These are phyloP conservation scores for Phytophthora rubi DNA, from an alignment of 352 stramenopile species.

Conservation along the genomic window DNA sequence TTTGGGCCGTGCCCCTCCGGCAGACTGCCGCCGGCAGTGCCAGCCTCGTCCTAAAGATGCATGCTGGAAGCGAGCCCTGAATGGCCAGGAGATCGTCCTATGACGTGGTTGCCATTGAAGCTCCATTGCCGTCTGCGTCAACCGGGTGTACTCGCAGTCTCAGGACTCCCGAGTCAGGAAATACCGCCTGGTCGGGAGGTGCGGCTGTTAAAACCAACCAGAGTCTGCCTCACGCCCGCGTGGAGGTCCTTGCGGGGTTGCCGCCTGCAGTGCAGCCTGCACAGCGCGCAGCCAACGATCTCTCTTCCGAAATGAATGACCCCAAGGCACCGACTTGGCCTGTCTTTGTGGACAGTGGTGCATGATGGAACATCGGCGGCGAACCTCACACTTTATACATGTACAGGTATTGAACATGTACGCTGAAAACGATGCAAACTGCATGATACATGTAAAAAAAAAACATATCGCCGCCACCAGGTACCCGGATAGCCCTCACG, in stretches of 20 bases:
- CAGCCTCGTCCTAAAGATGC: no score
- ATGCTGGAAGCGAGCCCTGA: no score
- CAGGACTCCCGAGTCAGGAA: neutral
- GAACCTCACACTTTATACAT: neutral
- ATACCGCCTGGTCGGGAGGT: no score
- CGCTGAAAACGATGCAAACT: neutral
- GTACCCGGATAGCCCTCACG: neutral
- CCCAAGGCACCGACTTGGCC: neutral
- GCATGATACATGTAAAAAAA: neutral
- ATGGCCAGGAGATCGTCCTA: no score
- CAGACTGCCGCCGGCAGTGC: no score
- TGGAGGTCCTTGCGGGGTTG: neutral
- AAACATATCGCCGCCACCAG: neutral
- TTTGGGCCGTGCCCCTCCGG: neutral
- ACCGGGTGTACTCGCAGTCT: neutral
- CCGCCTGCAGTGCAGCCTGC: no score
- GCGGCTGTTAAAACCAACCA: neutral
- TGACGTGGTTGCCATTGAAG: no score
- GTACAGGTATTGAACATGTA: no score
- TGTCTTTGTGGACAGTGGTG: no score
- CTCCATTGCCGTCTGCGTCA: no score
- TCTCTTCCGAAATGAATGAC: neutral
- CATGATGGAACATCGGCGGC: conserved; percentile 7
- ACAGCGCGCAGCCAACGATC: neutral
- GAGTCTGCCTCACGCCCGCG: neutral